Evolutionary conservation across 2,329 filamentous ascomycete species (phyloP).

Genomic region (Penicillium sp.): DNA sequence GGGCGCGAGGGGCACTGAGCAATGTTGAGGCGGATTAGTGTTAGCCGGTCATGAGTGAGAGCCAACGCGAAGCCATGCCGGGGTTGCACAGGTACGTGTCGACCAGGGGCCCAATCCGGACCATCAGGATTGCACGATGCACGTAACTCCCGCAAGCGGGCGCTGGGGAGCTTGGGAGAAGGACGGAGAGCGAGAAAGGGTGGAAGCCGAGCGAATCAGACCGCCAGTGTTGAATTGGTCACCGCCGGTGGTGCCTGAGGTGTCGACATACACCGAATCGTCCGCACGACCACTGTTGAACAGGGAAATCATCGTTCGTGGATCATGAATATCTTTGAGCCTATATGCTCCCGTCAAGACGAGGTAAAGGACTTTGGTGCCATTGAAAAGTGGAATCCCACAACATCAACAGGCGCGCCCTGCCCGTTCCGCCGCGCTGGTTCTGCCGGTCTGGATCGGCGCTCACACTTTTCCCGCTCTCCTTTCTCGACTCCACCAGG

Average conservation of each 20-base stretch:
- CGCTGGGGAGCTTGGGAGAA: not conserved
- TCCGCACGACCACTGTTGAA: no score
- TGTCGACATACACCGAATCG: constrained; percentile 1
- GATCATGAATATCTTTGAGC: no score
- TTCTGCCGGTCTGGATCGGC: constrained; percentile 25
- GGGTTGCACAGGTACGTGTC: not conserved
- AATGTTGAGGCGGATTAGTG: no score
- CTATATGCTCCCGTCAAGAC: no score
- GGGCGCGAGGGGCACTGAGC: no score
- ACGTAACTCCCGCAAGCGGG: no score
- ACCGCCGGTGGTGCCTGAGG: constrained; percentile 13
- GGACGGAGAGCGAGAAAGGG: not conserved
- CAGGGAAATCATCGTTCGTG: no score
- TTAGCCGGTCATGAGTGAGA: no score
- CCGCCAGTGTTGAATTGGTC: constrained; percentile 1
- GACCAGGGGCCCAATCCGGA: not conserved
- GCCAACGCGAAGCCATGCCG: no score
- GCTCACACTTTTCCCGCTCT: constrained; percentile 29
- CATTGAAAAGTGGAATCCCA: no score
- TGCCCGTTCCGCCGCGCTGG: not conserved
- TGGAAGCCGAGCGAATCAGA: constrained; percentile 1
- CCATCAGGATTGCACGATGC: not conserved
- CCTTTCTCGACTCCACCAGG: constrained; percentile 28
- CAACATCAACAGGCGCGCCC: no score
- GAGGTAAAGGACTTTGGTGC: no score